Conservation (phyloP, 2,329 filamentous ascomycete genomes). For the Pseudopithomyces maydicus region DNA sequence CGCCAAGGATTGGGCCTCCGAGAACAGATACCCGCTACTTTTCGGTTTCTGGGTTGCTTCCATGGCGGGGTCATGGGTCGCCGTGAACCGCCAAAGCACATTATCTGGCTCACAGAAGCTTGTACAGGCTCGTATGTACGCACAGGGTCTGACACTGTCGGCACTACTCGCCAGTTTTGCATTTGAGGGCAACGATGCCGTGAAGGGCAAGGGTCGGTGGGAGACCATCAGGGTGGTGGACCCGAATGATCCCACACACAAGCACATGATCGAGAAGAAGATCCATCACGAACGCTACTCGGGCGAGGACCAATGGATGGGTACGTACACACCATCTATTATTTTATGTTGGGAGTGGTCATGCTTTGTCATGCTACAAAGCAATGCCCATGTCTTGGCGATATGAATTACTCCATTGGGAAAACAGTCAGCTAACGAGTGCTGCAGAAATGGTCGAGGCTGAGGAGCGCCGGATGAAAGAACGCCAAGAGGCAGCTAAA, state of each 20-base stretch:
- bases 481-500: constrained; percentile 47
- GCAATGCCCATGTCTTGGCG: constrained; percentile 9
- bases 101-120: constrained; percentile 81
- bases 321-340: constrained; percentile 52
- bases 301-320: constrained; percentile 92
- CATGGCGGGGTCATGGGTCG: constrained; percentile 74
- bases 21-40: constrained; percentile 87
- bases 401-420: constrained; percentile 4
- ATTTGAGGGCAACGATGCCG: constrained; percentile 81
- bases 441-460: constrained; percentile 77
- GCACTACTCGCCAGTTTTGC: constrained; percentile 82
- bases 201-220: constrained; percentile 78
- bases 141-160: constrained; percentile 84
- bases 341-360: not conserved
- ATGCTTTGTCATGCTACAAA: constrained; percentile 18
- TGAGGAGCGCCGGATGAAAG: constrained; percentile 68
- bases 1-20: constrained; percentile 72
- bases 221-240: constrained; percentile 83
- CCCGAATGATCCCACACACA: constrained; percentile 80
- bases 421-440: constrained; percentile 20
- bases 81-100: constrained; percentile 79
- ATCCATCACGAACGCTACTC: constrained; percentile 86
- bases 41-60: constrained; percentile 79
- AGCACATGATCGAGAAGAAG: constrained; percentile 83
- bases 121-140: constrained; percentile 93